A percentile compares a stretch with the other conserved stretches of the same genome.
Evolutionary conservation across 1,284 basidiomycete species (phyloP).

Genomic region (Papiliotrema laurentii): DNA sequence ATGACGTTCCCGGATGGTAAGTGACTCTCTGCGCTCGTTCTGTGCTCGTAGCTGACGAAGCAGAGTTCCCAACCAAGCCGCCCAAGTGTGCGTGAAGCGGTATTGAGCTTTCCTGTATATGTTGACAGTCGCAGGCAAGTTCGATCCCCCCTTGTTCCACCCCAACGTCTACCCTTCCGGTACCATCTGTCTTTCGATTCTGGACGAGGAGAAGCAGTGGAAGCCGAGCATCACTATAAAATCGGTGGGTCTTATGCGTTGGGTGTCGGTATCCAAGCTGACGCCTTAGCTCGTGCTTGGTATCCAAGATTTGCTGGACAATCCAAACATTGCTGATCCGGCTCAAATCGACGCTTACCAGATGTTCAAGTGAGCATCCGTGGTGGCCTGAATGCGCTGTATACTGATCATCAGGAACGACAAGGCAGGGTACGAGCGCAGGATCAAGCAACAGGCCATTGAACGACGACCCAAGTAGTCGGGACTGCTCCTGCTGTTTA

Average conservation of each 20-base stretch:
- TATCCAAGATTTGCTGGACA: conserved; percentile 88
- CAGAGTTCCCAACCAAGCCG: conserved; percentile 48
- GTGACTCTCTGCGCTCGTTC: conserved; percentile 22
- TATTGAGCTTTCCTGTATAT: neutral
- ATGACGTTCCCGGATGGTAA: conserved; percentile 94
- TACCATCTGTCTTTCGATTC: conserved; percentile 94
- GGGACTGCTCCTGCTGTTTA: too few species aligned
- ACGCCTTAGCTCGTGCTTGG: conserved; percentile 79
- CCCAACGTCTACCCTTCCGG: conserved; percentile 99
- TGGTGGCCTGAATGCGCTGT: neutral
- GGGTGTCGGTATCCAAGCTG: neutral
- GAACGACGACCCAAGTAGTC: conserved; percentile 56
- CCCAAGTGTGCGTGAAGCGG: conserved; percentile 41
- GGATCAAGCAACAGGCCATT: conserved; percentile 73
- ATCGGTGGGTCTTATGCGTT: conserved; percentile 59
- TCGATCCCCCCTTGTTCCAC: conserved; percentile 91
- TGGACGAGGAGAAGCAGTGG: conserved; percentile 99
- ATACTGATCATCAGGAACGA: conserved; percentile 63
- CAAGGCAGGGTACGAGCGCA: conserved; percentile 78
- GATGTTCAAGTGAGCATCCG: conserved; percentile 74
- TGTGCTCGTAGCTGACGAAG: neutral
- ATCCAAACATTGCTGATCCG: conserved; percentile 91
- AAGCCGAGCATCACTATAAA: conserved; percentile 99
- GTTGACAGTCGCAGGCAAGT: conserved; percentile 68
- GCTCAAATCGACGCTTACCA: conserved; percentile 96